Evolutionary conservation across 768 basidiomycete species (phyloP).

Genomic region (Agaricus blazei): DNA sequence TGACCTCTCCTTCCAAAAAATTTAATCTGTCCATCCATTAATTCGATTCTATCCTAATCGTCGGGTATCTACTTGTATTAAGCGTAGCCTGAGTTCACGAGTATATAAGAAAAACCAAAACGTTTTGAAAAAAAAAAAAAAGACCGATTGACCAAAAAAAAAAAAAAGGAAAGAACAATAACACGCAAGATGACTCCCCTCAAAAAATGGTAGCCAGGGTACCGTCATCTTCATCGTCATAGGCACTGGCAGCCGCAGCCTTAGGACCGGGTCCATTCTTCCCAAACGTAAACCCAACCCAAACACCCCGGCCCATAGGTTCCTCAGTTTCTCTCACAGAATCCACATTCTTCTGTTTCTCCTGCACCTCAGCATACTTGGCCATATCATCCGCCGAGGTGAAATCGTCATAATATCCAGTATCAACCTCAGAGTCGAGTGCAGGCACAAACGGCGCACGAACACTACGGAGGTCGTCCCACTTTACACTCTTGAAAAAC

Average conservation of each 20-base stretch:
- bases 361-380: slow-evolving; percentile 97
- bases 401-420: slow-evolving; percentile 93
- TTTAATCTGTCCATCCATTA: no score
- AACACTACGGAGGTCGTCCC: slow-evolving; percentile 72
- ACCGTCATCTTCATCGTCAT: slow-evolving; percentile 40
- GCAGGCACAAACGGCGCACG: slow-evolving; percentile 92
- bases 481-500: slow-evolving; percentile 75
- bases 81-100: not conserved
- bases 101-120: slow-evolving; percentile 1
- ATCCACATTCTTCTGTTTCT: slow-evolving; percentile 95
- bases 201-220: slow-evolving; percentile 60
- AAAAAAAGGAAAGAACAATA: no score
- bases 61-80: not conserved
- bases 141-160: not conserved
- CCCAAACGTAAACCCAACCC: slow-evolving; percentile 91
- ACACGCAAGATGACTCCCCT: not conserved
- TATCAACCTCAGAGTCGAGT: slow-evolving; percentile 90
- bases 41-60: no score
- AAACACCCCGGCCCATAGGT: slow-evolving; percentile 63
- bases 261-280: slow-evolving; percentile 72
- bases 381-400: slow-evolving; percentile 91
- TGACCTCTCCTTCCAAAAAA: not conserved
- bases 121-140: slow-evolving; percentile 1
- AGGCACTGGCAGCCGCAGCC: slow-evolving; percentile 24
- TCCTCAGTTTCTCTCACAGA: slow-evolving; percentile 87